Evolutionary conservation across 768 basidiomycete species (phyloP), one percentile per base, ranked within the genome.

Genomic region (Leucocoprinus sp.): DNA sequence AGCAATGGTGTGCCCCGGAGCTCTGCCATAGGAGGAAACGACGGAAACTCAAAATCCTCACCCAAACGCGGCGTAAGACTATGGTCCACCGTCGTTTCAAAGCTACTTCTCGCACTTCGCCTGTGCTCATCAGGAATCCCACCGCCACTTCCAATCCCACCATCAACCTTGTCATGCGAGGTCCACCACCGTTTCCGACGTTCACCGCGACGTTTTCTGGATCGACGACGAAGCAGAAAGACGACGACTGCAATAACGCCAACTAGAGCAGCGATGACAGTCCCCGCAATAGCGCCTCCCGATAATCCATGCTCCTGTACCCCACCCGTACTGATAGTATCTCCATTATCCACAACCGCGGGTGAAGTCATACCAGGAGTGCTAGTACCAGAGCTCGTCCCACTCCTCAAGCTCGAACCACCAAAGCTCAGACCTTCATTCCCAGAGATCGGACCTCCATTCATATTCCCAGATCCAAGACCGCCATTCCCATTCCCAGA

Each of bases 81-180:
- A 17, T 71, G 71, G 43, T 79, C 76, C 54, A 71, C 68, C n/a
- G 70, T 74, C 14, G 81, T 82, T 14, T 70, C 82, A 42, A 82
- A 83, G 61, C 80, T 82, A 59, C 80, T 82, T 39, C 78, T 68
- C 2, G 64, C 58, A 37, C 46, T 48, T 34, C 15, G 34, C 26
- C 38, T 41, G 1, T 26, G 23, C 17, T 18, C 24, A 9, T 12
- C 41, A 17, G 5, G 29, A 19, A 2, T 18, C 12, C 23, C 15
- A 54, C 55, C 35, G 53, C 44, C 23, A 45, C 26, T 33, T 1
- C 28, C 42, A 21, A 8, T 19, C 15, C 29, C 8, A 36, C 26
- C 37, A 21, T 26, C 35, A 27, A 39, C 49, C 9, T 53, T 44
- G 18, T 60, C 53, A 8, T 62, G 52, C 8, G 57, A 49, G 45